Percentiles rank a stretch among this genome's conserved stretches.
These are phyloP conservation scores for Saksenaea oblongispora DNA, from an alignment of 371 early-diverging fungal species.

Conservation along the genomic window DNA sequence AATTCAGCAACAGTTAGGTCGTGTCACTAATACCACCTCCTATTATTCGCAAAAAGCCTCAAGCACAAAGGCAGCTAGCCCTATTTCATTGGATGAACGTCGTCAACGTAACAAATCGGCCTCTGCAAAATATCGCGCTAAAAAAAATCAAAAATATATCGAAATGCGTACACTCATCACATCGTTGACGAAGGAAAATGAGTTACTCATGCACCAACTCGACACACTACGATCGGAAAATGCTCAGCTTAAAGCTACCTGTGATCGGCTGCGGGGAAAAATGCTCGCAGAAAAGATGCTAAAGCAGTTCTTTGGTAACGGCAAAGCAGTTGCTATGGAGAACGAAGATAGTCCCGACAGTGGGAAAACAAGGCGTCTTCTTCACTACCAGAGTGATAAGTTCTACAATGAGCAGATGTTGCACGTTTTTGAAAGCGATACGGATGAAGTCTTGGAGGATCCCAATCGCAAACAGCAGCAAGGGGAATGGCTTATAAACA, in stretches of 20 bases:
- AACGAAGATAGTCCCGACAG: background rate
- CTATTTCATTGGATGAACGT: constrained; percentile 47
- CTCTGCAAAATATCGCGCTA: constrained; percentile 59
- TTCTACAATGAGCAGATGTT: background rate
- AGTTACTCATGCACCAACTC: constrained; percentile 37
- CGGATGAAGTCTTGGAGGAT: background rate
- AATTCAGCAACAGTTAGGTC: background rate
- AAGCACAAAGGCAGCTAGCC: background rate
- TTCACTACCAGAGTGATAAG: background rate
- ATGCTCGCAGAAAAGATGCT: constrained; percentile 50
- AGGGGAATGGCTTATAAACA: background rate
- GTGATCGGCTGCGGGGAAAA: constrained; percentile 47
- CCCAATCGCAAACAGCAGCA: background rate
- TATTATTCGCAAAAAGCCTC: background rate
- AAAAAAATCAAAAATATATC: constrained; percentile 53
- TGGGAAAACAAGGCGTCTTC: background rate
- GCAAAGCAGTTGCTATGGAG: background rate
- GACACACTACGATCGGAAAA: constrained; percentile 48
- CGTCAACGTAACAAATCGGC: constrained; percentile 58
- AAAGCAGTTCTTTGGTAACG: constrained; percentile 26
- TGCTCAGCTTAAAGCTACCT: constrained; percentile 36
- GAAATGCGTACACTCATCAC: constrained; percentile 50
- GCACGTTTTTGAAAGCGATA: background rate
- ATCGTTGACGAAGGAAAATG: constrained; percentile 42
- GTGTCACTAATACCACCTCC: background rate